Percentiles rank a stretch among this genome's conserved stretches.
phyloP scores from a whole-genome alignment of 139 green algal genomes.

The Dunaliella sp. region DNA sequence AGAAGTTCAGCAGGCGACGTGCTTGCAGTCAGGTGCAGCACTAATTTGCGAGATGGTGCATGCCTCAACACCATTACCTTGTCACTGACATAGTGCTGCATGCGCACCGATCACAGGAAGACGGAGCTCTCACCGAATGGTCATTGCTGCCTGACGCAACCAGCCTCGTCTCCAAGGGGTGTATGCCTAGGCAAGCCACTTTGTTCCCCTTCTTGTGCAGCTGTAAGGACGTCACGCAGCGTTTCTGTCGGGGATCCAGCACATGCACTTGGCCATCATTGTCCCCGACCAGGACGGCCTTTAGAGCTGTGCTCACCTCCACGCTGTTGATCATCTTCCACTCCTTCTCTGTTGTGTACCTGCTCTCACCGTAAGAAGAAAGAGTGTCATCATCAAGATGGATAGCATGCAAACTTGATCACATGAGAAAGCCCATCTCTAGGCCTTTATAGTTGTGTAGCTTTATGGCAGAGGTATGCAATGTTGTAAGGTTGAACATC shows the following conservation, averaged over 20 bases:
- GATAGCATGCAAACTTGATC: background rate
- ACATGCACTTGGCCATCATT: constrained; percentile 62
- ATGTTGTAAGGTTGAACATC: background rate
- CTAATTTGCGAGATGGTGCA: too few relatives aligned
- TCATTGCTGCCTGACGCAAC: constrained; percentile 74
- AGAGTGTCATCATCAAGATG: background rate
- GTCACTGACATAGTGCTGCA: too few relatives aligned
- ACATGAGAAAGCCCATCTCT: background rate
- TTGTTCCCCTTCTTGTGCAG: constrained; percentile 38
- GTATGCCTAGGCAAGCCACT: constrained; percentile 54
- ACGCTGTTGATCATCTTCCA: constrained; percentile 69
- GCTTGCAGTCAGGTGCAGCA: too few relatives aligned
- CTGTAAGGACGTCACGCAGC: constrained; percentile 14
- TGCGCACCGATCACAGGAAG: too few relatives aligned
- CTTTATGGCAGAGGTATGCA: background rate
- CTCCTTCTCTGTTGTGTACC: constrained; percentile 8
- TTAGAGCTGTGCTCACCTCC: constrained; percentile 34
- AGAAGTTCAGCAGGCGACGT: too few relatives aligned
- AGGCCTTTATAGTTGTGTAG: background rate
- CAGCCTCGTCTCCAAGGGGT: constrained; percentile 67
- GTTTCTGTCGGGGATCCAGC: constrained; percentile 22
- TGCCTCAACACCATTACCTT: too few relatives aligned
- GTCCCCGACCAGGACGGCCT: constrained; percentile 59
- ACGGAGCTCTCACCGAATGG: constrained; percentile 46
- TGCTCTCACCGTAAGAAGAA: background rate